A percentile compares a stretch with the other conserved stretches of the same genome.
Conservation (phyloP, 305 asterid species). For the Fraxinus nigra region DNA sequence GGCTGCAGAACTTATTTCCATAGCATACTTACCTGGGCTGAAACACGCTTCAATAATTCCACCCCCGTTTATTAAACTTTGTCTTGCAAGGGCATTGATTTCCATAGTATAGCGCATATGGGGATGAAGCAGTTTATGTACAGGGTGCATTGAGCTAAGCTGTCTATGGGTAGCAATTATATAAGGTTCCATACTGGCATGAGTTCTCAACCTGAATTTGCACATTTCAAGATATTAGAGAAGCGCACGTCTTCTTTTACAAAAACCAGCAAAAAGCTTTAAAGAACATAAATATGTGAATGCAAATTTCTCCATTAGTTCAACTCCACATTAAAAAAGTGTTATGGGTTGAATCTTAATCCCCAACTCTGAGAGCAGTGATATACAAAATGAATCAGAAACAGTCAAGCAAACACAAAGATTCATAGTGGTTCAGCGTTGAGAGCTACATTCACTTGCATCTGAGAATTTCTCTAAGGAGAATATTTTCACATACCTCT, state of each 20-base stretch:
- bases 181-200: conserved; percentile 68
- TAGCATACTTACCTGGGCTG: conserved; percentile 69
- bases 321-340: not conserved
- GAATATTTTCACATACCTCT: not conserved
- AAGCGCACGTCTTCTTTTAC: not conserved
- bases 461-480: not conserved
- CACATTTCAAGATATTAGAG: conserved; percentile 9
- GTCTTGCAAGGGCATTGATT: conserved; percentile 75
- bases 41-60: conserved; percentile 73
- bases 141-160: conserved; percentile 81
- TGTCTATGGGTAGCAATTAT: conserved; percentile 81
- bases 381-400: not conserved
- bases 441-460: not conserved
- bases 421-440: not conserved
- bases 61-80: conserved; percentile 65
- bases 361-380: not conserved
- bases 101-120: conserved; percentile 86
- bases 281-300: not conserved
- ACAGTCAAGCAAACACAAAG: not conserved
- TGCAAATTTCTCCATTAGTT: not conserved
- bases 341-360: not conserved
- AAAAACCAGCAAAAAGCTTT: not conserved
- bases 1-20: conserved; percentile 80
- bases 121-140: conserved; percentile 72
- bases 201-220: conserved; percentile 67